phyloP scores from a whole-genome alignment of 2,329 filamentous ascomycete species.

The Colletotrichum kahawae region DNA sequence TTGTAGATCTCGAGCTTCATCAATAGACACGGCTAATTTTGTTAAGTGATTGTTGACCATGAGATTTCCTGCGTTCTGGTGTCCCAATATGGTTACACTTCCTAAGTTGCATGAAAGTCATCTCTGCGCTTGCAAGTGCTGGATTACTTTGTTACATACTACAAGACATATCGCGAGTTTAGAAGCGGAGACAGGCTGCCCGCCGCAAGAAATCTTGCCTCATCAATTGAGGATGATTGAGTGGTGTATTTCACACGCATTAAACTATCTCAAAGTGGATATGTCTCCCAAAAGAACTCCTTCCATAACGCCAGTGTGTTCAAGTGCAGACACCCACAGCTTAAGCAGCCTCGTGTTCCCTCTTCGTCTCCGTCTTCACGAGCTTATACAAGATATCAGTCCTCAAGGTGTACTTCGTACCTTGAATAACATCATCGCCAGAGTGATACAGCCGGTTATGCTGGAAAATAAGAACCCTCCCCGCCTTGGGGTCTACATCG shows the following conservation, averaged over 20 bases:
- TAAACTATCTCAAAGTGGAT: neutral
- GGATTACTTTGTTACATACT: fast-evolving
- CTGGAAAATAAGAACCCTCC: constrained; percentile 66
- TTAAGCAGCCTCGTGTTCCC: neutral
- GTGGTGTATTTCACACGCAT: neutral
- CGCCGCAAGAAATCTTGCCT: no score
- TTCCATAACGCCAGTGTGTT: neutral
- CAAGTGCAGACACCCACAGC: neutral
- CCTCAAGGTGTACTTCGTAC: constrained; percentile 62
- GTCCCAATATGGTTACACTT: no score
- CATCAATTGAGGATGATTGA: neutral
- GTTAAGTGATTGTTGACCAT: neutral
- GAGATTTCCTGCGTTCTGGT: fast-evolving
- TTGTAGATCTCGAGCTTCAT: neutral
- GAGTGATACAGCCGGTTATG: constrained; percentile 56
- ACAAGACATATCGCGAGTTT: neutral
- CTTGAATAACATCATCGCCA: constrained; percentile 55
- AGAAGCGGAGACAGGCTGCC: neutral
- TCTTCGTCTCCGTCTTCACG: neutral
- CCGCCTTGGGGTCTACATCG: constrained; percentile 61
- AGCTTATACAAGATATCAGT: constrained; percentile 56
- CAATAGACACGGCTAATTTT: neutral
- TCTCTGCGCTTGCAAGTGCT: neutral
- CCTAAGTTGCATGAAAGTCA: fast-evolving
- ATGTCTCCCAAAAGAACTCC: fast-evolving